These are phyloP conservation scores for Exserohilum turcica DNA, from an alignment of 2,329 filamentous ascomycete species.

Conservation along the genomic window DNA sequence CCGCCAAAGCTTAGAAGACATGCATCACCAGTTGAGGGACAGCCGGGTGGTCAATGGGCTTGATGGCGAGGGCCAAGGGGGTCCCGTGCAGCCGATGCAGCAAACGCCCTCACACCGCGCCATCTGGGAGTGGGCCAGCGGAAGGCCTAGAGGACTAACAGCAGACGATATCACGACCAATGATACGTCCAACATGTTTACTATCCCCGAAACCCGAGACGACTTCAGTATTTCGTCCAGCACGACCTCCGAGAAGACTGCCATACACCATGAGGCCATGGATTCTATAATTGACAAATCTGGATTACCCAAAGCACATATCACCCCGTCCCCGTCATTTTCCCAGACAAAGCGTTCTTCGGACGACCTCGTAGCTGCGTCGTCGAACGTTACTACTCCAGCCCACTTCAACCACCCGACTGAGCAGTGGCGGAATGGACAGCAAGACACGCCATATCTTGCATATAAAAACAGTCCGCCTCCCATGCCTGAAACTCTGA, in stretches of 20 bases:
- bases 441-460: slow-evolving; percentile 18
- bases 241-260: slow-evolving; percentile 28
- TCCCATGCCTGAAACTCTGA: slow-evolving; percentile 26
- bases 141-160: slow-evolving; percentile 30
- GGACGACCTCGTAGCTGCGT: slow-evolving; percentile 39
- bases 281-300: slow-evolving; percentile 33
- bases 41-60: slow-evolving; percentile 11
- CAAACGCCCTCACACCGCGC: slow-evolving; percentile 32
- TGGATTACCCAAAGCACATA: slow-evolving; percentile 24
- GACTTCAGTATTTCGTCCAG: slow-evolving; percentile 41
- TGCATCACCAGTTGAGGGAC: slow-evolving; percentile 31
- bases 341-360: slow-evolving; percentile 43
- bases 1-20: slow-evolving; percentile 44
- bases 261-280: slow-evolving; percentile 15
- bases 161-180: slow-evolving; percentile 19
- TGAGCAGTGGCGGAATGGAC: slow-evolving; percentile 22
- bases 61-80: slow-evolving; percentile 4
- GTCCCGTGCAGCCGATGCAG: slow-evolving; percentile 9
- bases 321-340: slow-evolving; percentile 31
- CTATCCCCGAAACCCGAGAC: slow-evolving; percentile 26
- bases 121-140: slow-evolving; percentile 44
- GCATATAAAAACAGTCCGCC: slow-evolving; percentile 18
- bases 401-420: slow-evolving; percentile 20
- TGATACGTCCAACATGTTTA: slow-evolving; percentile 16
- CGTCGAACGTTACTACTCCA: slow-evolving; percentile 33